phyloP scores from a whole-genome alignment of 495 filamentous ascomycete genomes.

The Symbiotaphrina buchneri region DNA sequence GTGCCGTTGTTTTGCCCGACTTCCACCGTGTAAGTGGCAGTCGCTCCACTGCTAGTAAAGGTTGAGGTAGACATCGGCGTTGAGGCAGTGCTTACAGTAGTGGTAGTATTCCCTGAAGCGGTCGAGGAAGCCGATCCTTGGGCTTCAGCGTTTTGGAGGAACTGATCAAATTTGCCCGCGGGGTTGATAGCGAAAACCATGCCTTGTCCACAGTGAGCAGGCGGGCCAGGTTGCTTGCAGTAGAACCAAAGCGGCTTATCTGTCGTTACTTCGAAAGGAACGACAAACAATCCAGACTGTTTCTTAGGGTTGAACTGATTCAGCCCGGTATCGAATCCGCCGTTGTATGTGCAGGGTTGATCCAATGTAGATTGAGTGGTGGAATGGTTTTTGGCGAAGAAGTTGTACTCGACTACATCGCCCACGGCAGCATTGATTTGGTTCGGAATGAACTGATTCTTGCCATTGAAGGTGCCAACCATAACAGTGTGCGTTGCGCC shows the following conservation, averaged over 20 bases:
- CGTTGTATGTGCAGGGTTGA: conserved; percentile 5
- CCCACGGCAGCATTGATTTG: conserved; percentile 2
- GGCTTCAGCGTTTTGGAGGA: conserved; percentile 7
- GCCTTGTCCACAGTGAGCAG: conserved; percentile 6
- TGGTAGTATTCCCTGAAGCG: not conserved
- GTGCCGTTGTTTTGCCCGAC: conserved; percentile 6
- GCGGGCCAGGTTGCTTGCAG: conserved; percentile 4
- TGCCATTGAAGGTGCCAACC: not conserved
- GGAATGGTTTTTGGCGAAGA: conserved; percentile 7
- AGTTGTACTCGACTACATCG: conserved; percentile 6
- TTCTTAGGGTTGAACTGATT: conserved; percentile 9
- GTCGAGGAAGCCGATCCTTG: conserved; percentile 3
- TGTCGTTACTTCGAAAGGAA: conserved; percentile 2
- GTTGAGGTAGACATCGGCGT: not conserved
- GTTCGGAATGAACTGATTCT: conserved; percentile 1
- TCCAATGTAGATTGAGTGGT: conserved; percentile 6
- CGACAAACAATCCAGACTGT: not conserved
- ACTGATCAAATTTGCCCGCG: conserved; percentile 5
- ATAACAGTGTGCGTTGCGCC: too few species aligned
- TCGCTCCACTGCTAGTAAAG: not conserved
- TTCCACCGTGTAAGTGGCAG: conserved; percentile 3
- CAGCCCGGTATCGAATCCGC: conserved; percentile 6
- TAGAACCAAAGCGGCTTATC: conserved; percentile 6
- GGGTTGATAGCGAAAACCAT: conserved; percentile 8
- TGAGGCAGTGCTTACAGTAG: not conserved